Conservation (phyloP, 2,329 filamentous ascomycete species). For the Pleomassaria siparia region DNA sequence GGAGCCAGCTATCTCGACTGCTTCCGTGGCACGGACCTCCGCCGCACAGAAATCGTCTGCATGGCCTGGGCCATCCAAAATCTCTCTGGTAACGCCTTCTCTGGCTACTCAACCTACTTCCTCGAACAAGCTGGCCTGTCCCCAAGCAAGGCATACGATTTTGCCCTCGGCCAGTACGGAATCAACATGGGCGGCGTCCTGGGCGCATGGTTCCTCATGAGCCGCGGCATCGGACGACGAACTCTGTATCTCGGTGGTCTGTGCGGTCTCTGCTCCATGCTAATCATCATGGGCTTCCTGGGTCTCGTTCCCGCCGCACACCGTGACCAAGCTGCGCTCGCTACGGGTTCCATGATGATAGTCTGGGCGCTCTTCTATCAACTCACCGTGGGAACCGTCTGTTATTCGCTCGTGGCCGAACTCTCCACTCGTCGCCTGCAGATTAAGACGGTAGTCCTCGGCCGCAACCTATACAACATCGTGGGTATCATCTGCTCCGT, state of each 20-base stretch:
- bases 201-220: constrained; percentile 80
- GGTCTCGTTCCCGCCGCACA: constrained; percentile 68
- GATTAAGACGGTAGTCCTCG: constrained; percentile 89
- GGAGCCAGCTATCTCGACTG: constrained; percentile 80
- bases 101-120: constrained; percentile 54
- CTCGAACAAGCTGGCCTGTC: constrained; percentile 51
- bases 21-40: constrained; percentile 76
- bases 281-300: constrained; percentile 81
- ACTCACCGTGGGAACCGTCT: constrained; percentile 83
- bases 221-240: constrained; percentile 71
- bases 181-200: constrained; percentile 79
- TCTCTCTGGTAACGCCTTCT: constrained; percentile 50
- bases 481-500: constrained; percentile 80
- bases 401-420: constrained; percentile 85
- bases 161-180: constrained; percentile 60
- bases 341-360: constrained; percentile 80
- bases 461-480: constrained; percentile 74
- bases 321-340: constrained; percentile 64
- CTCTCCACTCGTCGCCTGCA: constrained; percentile 79
- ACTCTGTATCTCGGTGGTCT: constrained; percentile 76
- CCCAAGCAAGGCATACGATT: constrained; percentile 46
- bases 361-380: constrained; percentile 65
- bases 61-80: constrained; percentile 55
- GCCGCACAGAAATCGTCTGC: constrained; percentile 73
- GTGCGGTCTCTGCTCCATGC: constrained; percentile 68